Conservation (phyloP, 1,284 basidiomycete species). For the Apiotrichum laibachii region DNA sequence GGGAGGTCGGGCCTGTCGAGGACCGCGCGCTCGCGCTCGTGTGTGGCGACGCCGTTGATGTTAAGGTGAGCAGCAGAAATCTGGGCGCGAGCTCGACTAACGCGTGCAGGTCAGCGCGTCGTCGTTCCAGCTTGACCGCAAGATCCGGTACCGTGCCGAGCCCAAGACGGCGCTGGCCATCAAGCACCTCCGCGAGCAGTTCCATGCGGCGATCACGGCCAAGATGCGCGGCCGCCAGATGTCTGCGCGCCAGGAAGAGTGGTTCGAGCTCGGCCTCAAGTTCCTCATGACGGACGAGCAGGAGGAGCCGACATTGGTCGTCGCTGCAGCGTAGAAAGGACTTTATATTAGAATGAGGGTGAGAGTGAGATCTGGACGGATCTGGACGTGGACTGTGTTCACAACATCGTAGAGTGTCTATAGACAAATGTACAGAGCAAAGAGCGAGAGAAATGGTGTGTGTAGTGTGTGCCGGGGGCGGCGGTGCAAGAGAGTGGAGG, state of each 20-base stretch:
- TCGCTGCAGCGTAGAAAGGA: not conserved
- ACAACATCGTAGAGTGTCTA: not conserved
- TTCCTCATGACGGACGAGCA: constrained; percentile 47
- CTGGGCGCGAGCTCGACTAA: not conserved
- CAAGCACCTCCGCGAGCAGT: constrained; percentile 70
- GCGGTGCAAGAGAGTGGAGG: not conserved
- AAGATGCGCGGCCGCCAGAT: constrained; percentile 61
- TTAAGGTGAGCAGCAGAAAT: constrained; percentile 61
- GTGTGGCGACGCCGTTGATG: constrained; percentile 82
- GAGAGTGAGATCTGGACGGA: no score
- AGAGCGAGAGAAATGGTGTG: not conserved
- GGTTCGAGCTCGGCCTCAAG: constrained; percentile 68
- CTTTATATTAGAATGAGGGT: no score
- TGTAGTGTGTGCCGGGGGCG: no score
- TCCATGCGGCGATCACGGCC: constrained; percentile 63
- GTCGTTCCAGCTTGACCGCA: constrained; percentile 76
- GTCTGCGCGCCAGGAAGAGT: constrained; percentile 60
- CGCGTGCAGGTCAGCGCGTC: constrained; percentile 65
- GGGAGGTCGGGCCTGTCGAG: constrained; percentile 90
- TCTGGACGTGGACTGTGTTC: not conserved
- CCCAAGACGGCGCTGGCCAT: constrained; percentile 76
- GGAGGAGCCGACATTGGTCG: constrained; percentile 16
- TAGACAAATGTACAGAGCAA: not conserved
- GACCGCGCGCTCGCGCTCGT: constrained; percentile 78
- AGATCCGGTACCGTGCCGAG: constrained; percentile 69